A percentile compares a stretch with the other conserved stretches of the same genome.
These are phyloP conservation scores for Pleurotus sapidus DNA, from an alignment of 768 basidiomycete genomes.

Conservation along the genomic window DNA sequence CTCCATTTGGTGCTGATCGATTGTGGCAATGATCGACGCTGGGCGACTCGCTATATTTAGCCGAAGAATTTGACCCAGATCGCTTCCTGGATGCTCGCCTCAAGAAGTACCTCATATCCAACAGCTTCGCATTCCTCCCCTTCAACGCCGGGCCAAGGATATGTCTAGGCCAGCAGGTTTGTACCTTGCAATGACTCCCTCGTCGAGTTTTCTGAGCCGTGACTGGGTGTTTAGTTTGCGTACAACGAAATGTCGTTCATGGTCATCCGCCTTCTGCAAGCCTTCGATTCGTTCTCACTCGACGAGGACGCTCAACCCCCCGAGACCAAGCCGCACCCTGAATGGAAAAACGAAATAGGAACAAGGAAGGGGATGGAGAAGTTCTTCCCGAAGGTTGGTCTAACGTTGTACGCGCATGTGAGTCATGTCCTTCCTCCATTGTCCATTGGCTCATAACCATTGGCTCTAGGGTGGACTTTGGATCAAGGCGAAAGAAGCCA, in stretches of 20 bases:
- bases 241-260: constrained; percentile 52
- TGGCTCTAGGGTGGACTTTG: constrained; percentile 48
- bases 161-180: constrained; percentile 58
- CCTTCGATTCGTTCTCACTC: constrained; percentile 46
- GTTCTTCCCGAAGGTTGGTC: constrained; percentile 47
- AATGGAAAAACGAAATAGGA: constrained; percentile 43
- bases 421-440: constrained; percentile 10
- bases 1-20: background rate
- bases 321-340: constrained; percentile 39
- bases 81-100: constrained; percentile 66
- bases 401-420: constrained; percentile 54
- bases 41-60: constrained; percentile 23
- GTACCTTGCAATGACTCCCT: background rate
- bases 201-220: no score
- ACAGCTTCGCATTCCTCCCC: constrained; percentile 70
- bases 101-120: constrained; percentile 57
- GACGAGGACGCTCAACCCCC: constrained; percentile 44
- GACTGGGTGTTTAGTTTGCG: constrained; percentile 15
- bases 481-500: constrained; percentile 44
- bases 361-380: constrained; percentile 45
- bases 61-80: constrained; percentile 68
- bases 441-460: background rate
- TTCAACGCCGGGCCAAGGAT: constrained; percentile 62
- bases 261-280: constrained; percentile 60
- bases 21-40: no score